Conservation (phyloP, 2,329 filamentous ascomycete species). For the Aaosphaeria arxii region DNA sequence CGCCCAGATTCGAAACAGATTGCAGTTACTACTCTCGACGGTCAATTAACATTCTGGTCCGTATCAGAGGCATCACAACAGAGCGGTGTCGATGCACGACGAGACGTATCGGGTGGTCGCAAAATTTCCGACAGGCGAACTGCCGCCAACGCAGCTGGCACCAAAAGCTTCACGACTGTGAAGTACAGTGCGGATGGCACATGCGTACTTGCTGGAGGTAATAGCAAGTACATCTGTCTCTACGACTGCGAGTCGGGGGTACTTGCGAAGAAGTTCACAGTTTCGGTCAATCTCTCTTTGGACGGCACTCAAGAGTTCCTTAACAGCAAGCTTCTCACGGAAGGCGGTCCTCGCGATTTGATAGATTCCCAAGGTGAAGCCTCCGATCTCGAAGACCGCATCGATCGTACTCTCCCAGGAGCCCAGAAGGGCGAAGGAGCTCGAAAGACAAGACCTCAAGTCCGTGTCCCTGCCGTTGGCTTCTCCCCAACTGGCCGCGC, state of each 20-base stretch:
- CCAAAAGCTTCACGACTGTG: constrained; percentile 85
- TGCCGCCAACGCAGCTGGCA: constrained; percentile 84
- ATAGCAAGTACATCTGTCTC: constrained; percentile 97
- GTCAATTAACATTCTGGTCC: constrained; percentile 93
- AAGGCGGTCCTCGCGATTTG: constrained; percentile 80
- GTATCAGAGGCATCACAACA: constrained; percentile 84
- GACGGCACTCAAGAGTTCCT: constrained; percentile 96
- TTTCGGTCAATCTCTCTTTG: constrained; percentile 90
- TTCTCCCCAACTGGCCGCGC: constrained; percentile 87
- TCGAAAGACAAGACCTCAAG: constrained; percentile 73
- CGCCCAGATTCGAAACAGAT: constrained; percentile 89
- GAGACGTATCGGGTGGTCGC: constrained; percentile 89
- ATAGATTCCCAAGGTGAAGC: constrained; percentile 85
- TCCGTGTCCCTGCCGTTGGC: constrained; percentile 77
- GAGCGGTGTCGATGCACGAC: constrained; percentile 80
- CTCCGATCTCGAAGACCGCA: constrained; percentile 82
- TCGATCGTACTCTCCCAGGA: constrained; percentile 77
- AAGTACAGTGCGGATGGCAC: constrained; percentile 89
- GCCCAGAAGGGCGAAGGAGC: constrained; percentile 86
- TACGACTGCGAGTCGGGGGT: constrained; percentile 95
- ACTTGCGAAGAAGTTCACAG: constrained; percentile 89
- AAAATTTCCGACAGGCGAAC: constrained; percentile 84
- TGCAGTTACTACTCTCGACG: constrained; percentile 88
- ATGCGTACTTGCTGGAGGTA: constrained; percentile 85
- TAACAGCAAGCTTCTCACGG: constrained; percentile 87